Evolutionary conservation across 768 basidiomycete genomes (phyloP).

Genomic region (Scleroderma bovista): DNA sequence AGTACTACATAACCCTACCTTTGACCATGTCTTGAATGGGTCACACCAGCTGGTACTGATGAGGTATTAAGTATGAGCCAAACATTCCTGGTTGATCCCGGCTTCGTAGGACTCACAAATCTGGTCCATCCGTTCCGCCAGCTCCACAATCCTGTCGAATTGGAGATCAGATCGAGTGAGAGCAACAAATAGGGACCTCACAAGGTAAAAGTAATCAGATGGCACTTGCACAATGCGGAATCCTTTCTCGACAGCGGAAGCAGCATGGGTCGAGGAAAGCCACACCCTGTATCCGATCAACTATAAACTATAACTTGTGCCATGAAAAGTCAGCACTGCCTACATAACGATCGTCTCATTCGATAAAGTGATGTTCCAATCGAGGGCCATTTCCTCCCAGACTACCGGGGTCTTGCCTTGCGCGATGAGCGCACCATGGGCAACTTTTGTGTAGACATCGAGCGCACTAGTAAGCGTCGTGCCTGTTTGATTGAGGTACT

Average conservation of each 20-base stretch:
- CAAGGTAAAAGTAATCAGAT: slow-evolving; percentile 50
- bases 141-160: slow-evolving; percentile 38
- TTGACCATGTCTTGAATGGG: slow-evolving; percentile 49
- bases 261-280: slow-evolving; percentile 39
- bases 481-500: slow-evolving; percentile 43
- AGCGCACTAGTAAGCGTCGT: slow-evolving; percentile 62
- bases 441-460: slow-evolving; percentile 51
- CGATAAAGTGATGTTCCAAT: slow-evolving; percentile 33
- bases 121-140: slow-evolving; percentile 34
- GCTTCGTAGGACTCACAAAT: slow-evolving; percentile 19
- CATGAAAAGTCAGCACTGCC: neutral
- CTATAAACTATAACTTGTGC: neutral
- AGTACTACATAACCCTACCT: slow-evolving; percentile 27
- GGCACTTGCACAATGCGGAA: slow-evolving; percentile 44
- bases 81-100: neutral
- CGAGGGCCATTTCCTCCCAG: slow-evolving; percentile 65
- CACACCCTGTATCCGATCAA: slow-evolving; percentile 33
- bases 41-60: slow-evolving; percentile 43
- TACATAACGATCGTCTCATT: slow-evolving; percentile 41
- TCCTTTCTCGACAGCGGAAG: slow-evolving; percentile 34
- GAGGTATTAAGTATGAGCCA: neutral
- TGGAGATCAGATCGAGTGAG: neutral
- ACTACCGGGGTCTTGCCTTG: slow-evolving; percentile 74
- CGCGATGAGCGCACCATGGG: slow-evolving; percentile 49
- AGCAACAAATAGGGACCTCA: slow-evolving; percentile 5